A percentile compares a stretch with the other conserved stretches of the same genome.
Evolutionary conservation across 2,329 filamentous ascomycete species (phyloP).

Genomic region (Ustilaginoidea virens): DNA sequence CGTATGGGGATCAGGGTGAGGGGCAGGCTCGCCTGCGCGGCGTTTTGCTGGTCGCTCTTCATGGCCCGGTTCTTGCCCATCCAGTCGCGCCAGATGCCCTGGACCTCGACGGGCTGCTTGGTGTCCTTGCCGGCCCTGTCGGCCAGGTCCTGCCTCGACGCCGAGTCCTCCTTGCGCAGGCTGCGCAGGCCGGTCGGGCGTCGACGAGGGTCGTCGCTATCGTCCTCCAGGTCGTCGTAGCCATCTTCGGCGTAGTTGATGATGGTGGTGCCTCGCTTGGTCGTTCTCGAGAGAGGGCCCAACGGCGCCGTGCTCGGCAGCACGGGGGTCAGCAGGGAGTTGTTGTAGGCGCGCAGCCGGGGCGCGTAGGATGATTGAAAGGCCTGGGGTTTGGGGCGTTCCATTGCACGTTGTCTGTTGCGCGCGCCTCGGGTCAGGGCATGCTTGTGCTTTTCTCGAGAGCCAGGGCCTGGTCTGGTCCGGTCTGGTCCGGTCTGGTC

Average conservation of each 20-base stretch:
- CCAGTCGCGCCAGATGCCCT: constrained; percentile 91
- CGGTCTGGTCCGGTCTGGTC: too few species aligned
- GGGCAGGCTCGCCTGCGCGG: constrained; percentile 59
- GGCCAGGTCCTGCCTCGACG: constrained; percentile 44
- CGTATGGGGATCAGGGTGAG: constrained; percentile 88
- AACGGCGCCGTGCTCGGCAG: constrained; percentile 48
- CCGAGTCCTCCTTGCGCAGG: constrained; percentile 58
- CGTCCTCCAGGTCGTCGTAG: constrained; percentile 63
- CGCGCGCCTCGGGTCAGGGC: constrained; percentile 13
- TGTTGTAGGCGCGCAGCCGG: constrained; percentile 77
- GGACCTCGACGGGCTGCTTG: constrained; percentile 60
- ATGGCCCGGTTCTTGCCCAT: constrained; percentile 56
- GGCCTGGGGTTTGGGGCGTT: constrained; percentile 53
- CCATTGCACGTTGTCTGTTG: constrained; percentile 23
- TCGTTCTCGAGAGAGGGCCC: constrained; percentile 63
- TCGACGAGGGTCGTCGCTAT: constrained; percentile 61
- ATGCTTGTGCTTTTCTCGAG: constrained; percentile 10
- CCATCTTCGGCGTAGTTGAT: constrained; percentile 98
- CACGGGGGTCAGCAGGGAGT: constrained; percentile 77
- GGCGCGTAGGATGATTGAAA: constrained; percentile 88
- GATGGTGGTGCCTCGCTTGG: constrained; percentile 88
- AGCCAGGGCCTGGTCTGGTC: neutral
- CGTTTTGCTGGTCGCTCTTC: constrained; percentile 44
- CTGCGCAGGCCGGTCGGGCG: constrained; percentile 75
- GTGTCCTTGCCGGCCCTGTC: constrained; percentile 79